phyloP scores from a whole-genome alignment of 345 rosid genomes.

The Physaria fendleri region DNA sequence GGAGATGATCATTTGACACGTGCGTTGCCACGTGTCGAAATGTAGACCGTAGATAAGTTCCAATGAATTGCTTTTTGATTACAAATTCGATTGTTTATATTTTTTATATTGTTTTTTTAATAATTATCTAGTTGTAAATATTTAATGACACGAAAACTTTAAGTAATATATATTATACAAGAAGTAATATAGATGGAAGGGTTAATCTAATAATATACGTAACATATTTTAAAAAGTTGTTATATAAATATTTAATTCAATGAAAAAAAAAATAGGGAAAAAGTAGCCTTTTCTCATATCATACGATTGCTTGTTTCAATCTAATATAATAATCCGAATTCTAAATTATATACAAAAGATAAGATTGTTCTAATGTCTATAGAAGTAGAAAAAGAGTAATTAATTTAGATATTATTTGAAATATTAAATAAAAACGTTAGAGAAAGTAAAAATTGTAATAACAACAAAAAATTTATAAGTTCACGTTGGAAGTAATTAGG shows the following conservation, averaged over 20 bases:
- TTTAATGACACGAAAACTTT: background rate
- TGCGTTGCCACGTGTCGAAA: background rate
- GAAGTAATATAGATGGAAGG: background rate
- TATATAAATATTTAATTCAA: background rate
- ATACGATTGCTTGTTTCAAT: background rate
- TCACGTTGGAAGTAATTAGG: background rate
- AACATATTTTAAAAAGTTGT: background rate
- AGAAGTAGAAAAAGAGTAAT: background rate
- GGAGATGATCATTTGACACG: slow-evolving; percentile 15
- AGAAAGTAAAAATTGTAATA: background rate
- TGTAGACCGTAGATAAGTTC: background rate
- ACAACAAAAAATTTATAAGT: background rate
- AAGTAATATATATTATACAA: background rate
- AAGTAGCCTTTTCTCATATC: background rate
- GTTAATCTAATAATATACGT: background rate
- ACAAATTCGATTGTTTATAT: background rate
- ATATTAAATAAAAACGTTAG: background rate
- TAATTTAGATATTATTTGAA: background rate
- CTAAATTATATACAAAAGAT: background rate
- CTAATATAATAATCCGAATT: background rate
- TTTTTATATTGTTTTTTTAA: background rate
- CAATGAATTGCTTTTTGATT: background rate
- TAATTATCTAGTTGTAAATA: background rate
- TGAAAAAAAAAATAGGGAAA: background rate
- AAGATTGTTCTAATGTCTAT: background rate